These are phyloP conservation scores for Talaromyces trachyspermus DNA, from an alignment of 495 filamentous ascomycete species.

Conservation along the genomic window DNA sequence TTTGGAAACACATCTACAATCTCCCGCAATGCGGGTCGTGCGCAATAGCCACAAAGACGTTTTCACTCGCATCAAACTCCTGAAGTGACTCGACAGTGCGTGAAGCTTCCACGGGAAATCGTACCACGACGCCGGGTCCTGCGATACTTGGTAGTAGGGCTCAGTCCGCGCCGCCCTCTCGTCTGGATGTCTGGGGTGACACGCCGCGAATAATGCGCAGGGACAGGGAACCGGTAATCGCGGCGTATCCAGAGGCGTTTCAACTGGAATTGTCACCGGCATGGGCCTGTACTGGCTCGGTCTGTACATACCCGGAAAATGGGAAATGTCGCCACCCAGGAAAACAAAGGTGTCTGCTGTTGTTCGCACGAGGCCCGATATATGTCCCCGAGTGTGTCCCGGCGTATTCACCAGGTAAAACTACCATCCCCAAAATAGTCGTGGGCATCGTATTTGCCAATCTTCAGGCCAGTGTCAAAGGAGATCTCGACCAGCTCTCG, in stretches of 20 bases:
- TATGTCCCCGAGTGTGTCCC: constrained; percentile 22
- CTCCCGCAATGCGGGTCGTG: constrained; percentile 42
- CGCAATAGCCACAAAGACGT: constrained; percentile 42
- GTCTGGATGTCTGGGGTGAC: constrained; percentile 10
- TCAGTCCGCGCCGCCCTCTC: constrained; percentile 3
- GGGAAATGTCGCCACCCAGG: constrained; percentile 18
- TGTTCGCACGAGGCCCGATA: constrained; percentile 23
- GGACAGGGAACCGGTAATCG: constrained; percentile 17
- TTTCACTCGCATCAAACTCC: constrained; percentile 36
- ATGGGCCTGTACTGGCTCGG: constrained; percentile 40
- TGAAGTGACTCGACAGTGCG: constrained; percentile 13
- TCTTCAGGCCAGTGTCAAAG: constrained; percentile 8
- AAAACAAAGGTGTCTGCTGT: constrained; percentile 14
- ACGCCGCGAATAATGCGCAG: constrained; percentile 18
- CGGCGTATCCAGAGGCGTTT: constrained; percentile 4
- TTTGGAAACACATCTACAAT: constrained; percentile 42
- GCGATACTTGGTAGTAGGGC: constrained; percentile 18
- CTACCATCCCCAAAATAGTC: constrained; percentile 5
- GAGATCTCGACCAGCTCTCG: constrained; percentile 12
- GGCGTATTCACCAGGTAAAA: constrained; percentile 17
- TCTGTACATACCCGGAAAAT: constrained; percentile 40
- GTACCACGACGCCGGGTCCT: constrained; percentile 14
- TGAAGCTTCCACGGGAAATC: constrained; percentile 15
- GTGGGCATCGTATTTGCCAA: constrained; percentile 1
- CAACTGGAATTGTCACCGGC: constrained; percentile 26